Evolutionary conservation across 495 filamentous ascomycete genomes (phyloP).

Genomic region (Neurospora intermedia): DNA sequence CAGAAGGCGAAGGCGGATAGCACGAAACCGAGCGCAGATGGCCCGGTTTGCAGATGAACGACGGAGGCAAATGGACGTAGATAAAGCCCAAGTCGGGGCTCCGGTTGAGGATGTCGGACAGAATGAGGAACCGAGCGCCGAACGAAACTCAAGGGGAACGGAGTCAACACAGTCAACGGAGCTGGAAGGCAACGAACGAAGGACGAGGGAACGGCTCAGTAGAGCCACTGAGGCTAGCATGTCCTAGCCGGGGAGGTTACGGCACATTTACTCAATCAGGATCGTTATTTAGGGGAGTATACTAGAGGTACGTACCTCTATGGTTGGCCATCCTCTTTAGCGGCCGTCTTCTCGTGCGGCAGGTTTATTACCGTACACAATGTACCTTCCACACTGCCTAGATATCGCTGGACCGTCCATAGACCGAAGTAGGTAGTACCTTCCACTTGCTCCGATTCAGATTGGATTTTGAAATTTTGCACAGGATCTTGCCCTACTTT

Average conservation of each 20-base stretch:
- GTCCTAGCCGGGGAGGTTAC: background rate
- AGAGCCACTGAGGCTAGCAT: background rate
- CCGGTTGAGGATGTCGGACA: background rate
- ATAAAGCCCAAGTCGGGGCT: background rate
- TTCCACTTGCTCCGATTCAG: background rate
- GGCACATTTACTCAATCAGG: background rate
- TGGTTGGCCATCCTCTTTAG: background rate
- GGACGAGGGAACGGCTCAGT: background rate
- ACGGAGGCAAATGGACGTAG: background rate
- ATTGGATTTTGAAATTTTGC: background rate
- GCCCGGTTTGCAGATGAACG: constrained; percentile 9
- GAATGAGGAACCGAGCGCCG: background rate
- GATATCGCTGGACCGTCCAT: background rate
- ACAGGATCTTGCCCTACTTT: background rate
- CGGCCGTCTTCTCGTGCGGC: no score
- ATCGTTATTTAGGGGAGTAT: background rate
- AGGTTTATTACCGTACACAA: background rate
- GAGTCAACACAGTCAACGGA: background rate
- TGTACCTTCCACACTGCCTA: no score
- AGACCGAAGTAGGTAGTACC: background rate
- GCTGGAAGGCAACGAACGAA: background rate
- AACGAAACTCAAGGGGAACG: background rate
- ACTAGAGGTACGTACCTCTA: background rate
- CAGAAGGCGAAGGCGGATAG: background rate
- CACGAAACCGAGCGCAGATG: constrained; percentile 12